A percentile compares a stretch with the other conserved stretches of the same genome.
phyloP scores from a whole-genome alignment of 768 basidiomycete species.

The Kwoniella heveanensis region DNA sequence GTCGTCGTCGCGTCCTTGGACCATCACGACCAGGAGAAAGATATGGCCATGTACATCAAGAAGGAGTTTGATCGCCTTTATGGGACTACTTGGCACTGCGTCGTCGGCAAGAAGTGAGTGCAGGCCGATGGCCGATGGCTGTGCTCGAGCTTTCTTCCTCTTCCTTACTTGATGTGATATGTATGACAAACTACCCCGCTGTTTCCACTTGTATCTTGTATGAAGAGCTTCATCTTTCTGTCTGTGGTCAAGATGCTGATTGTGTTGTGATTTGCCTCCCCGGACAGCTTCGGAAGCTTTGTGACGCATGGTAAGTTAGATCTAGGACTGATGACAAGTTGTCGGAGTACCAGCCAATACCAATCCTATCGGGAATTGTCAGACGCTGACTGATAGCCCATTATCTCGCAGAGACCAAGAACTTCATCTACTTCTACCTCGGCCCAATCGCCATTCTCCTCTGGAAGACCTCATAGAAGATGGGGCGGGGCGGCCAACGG shows the following conservation, averaged over 20 bases:
- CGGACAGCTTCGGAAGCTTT: constrained; percentile 79
- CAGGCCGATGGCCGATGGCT: neutral
- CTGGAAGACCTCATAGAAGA: constrained; percentile 57
- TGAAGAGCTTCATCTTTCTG: neutral
- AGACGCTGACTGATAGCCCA: no score
- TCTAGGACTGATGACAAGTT: no score
- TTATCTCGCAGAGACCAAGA: constrained; percentile 76
- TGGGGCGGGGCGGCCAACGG: no score
- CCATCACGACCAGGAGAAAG: constrained; percentile 93
- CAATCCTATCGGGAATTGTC: no score
- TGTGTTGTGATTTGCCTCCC: neutral
- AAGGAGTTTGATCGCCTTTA: constrained; percentile 93
- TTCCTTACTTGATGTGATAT: no score
- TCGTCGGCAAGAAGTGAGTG: constrained; percentile 84
- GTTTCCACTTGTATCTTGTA: no score
- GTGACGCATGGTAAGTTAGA: constrained; percentile 82
- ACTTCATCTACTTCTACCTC: constrained; percentile 99
- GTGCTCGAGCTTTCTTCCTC: no score
- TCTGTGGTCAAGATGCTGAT: neutral
- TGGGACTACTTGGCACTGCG: constrained; percentile 96
- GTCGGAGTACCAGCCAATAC: no score
- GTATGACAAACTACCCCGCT: no score
- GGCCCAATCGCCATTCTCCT: constrained; percentile 83
- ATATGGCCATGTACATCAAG: constrained; percentile 97
- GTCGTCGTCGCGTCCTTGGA: constrained; percentile 81